Conservation (phyloP, 202 grass and related monocot species). For the Eragrostis tef region DNA sequence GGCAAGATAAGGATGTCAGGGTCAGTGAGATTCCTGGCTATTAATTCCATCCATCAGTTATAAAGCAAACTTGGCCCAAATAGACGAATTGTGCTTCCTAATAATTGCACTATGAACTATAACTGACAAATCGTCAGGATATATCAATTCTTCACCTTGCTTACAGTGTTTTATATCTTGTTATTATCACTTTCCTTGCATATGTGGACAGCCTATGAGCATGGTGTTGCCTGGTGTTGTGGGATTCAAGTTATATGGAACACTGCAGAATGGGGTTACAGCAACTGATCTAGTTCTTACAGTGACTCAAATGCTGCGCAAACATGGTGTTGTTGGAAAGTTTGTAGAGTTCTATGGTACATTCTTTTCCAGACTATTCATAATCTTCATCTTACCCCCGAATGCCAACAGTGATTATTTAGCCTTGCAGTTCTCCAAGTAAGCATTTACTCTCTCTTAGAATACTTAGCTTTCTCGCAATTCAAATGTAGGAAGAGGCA, state of each 20-base stretch:
- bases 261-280: constrained; percentile 54
- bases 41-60: too few relatives aligned
- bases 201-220: constrained; percentile 62
- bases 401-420: background rate
- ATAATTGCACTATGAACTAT: too few relatives aligned
- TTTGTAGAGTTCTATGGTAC: constrained; percentile 95
- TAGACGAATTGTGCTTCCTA: too few relatives aligned
- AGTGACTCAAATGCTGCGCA: constrained; percentile 90
- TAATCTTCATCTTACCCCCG: background rate
- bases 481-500: constrained; percentile 63
- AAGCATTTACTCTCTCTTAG: background rate
- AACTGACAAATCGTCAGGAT: background rate
- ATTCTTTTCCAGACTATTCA: background rate
- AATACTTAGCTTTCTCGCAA: background rate
- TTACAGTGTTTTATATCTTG: background rate
- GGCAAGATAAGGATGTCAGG: too few relatives aligned
- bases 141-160: background rate
- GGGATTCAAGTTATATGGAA: constrained; percentile 61
- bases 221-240: constrained; percentile 74
- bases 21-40: too few relatives aligned
- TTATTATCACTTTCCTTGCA: background rate
- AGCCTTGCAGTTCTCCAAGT: too few relatives aligned
- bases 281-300: constrained; percentile 85
- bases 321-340: constrained; percentile 94
- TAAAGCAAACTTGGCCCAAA: too few relatives aligned